phyloP scores from a whole-genome alignment of 305 asterid species.

The Fraxinus latifolia region DNA sequence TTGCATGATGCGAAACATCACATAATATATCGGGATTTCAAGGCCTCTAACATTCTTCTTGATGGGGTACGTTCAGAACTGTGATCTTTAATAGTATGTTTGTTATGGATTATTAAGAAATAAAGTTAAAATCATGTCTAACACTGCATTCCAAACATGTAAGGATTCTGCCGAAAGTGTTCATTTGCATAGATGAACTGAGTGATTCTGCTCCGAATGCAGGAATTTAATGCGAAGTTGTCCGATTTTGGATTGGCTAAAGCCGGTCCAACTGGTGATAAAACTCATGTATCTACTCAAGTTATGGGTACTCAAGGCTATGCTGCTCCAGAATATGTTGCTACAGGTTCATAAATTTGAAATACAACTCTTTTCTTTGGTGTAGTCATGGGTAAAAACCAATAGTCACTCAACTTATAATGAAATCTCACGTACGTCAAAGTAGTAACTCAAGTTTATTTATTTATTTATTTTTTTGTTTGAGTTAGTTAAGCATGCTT shows the following conservation, averaged over 20 bases:
- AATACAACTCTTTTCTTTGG: background rate
- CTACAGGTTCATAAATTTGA: constrained; percentile 56
- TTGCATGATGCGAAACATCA: constrained; percentile 85
- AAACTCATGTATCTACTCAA: constrained; percentile 88
- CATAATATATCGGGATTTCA: constrained; percentile 84
- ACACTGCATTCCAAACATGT: background rate
- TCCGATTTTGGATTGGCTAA: constrained; percentile 95
- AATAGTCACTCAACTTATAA: background rate
- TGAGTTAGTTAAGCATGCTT: background rate
- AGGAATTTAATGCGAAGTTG: constrained; percentile 87
- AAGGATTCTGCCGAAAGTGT: background rate
- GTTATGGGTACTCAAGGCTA: constrained; percentile 93
- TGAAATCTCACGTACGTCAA: background rate
- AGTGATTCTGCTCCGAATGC: constrained; percentile 20
- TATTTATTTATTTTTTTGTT: background rate
- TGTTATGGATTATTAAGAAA: background rate
- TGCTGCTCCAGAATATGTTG: constrained; percentile 95
- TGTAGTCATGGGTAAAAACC: background rate
- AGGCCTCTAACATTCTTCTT: constrained; percentile 88
- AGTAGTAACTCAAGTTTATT: background rate
- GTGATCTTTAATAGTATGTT: background rate
- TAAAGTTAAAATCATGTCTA: background rate
- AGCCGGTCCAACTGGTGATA: constrained; percentile 94
- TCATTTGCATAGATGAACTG: background rate
- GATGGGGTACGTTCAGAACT: constrained; percentile 56